phyloP scores from a whole-genome alignment of 208 protist species.

The Acanthamoeba triangularis region DNA sequence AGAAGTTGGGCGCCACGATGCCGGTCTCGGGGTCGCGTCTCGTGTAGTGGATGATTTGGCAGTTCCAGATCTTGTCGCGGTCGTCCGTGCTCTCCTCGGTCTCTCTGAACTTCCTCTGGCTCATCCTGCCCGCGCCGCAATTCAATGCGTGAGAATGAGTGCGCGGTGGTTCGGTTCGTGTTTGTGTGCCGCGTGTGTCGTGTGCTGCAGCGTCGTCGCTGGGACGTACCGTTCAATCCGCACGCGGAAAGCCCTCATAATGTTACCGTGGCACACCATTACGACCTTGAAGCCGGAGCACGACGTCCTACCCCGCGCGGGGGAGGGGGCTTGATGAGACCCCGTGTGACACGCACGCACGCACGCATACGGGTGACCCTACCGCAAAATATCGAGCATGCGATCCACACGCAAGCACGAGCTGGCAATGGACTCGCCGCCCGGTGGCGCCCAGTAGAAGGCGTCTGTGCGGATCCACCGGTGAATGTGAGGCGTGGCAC shows the following conservation, averaged over 20 bases:
- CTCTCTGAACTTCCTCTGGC: conserved; percentile 16
- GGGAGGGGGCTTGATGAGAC: background rate
- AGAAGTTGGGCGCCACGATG: conserved; percentile 53
- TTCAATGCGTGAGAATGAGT: background rate
- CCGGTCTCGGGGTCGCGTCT: conserved; percentile 70
- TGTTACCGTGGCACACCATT: conserved; percentile 75
- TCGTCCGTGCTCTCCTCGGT: background rate
- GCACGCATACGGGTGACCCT: background rate
- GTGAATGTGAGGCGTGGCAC: too few relatives aligned
- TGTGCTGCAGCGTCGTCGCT: too few relatives aligned
- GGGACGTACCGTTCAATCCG: conserved; percentile 55
- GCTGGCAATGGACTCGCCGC: conserved; percentile 77
- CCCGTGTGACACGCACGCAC: background rate
- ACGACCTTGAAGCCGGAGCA: conserved; percentile 72
- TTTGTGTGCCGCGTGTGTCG: too few relatives aligned
- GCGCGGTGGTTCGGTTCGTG: too few relatives aligned
- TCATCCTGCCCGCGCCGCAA: background rate
- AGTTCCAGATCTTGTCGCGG: conserved; percentile 61
- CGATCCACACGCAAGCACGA: conserved; percentile 75
- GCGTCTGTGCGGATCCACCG: conserved; percentile 4
- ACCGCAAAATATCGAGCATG: conserved; percentile 46
- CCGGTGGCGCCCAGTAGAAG: conserved; percentile 72
- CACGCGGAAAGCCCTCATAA: conserved; percentile 70
- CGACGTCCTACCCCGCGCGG: background rate
- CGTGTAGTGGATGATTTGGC: conserved; percentile 80